A percentile compares a stretch with the other conserved stretches of the same genome.
phyloP scores from a whole-genome alignment of 306 rosid species.

The Ammopiptanthus mongolicus region DNA sequence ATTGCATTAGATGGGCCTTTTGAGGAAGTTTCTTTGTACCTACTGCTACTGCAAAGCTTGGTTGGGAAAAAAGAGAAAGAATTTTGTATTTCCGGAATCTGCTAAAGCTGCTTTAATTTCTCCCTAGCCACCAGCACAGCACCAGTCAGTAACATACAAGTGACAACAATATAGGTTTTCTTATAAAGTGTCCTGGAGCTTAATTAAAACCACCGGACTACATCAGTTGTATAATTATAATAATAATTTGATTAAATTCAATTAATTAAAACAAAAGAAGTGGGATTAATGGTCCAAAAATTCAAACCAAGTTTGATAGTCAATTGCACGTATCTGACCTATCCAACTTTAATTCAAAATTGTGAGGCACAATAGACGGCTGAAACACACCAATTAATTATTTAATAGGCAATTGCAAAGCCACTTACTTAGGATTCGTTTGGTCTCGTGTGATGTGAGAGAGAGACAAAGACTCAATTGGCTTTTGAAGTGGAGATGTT shows the following conservation, averaged over 20 bases:
- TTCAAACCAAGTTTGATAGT: neutral
- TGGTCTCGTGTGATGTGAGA: neutral
- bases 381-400: neutral
- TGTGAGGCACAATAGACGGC: slow-evolving; percentile 4
- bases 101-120: slow-evolving; percentile 29
- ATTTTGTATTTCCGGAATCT: neutral
- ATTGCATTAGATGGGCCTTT: slow-evolving; percentile 23
- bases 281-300: neutral
- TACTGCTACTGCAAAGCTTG: neutral
- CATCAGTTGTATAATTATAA: neutral
- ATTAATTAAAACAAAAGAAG: neutral
- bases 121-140: neutral
- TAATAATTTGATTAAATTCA: neutral
- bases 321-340: neutral
- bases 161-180: neutral
- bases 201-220: neutral
- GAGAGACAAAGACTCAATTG: neutral
- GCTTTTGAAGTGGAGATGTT: neutral
- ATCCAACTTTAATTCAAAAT: neutral
- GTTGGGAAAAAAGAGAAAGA: neutral
- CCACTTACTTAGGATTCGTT: neutral
- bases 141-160: too few relatives aligned
- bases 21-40: slow-evolving; percentile 40
- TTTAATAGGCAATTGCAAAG: neutral
- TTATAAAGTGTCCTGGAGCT: neutral